A percentile compares a stretch with the other conserved stretches of the same genome.
Conservation (phyloP, 2,329 filamentous ascomycete species). For the Alternaria panax region DNA sequence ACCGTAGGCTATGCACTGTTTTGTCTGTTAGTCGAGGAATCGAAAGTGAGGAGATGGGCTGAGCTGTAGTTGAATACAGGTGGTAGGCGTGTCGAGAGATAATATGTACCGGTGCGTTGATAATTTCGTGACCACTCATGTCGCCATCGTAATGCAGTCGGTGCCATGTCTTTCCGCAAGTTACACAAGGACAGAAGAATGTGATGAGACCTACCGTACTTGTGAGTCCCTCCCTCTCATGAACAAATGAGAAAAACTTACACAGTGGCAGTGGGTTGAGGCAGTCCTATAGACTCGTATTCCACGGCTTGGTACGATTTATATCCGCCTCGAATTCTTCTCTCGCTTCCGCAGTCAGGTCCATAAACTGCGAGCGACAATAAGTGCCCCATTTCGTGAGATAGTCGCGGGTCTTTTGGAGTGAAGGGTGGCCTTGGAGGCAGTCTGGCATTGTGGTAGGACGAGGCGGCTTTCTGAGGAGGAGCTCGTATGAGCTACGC, state of each 20-base stretch:
- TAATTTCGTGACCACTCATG: background rate
- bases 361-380: background rate
- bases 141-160: slow-evolving; percentile 1
- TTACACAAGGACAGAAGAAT: slow-evolving; percentile 4
- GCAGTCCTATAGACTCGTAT: slow-evolving; percentile 6
- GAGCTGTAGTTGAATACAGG: background rate
- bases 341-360: background rate
- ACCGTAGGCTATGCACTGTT: background rate
- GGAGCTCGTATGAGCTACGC: background rate
- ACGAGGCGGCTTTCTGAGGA: background rate
- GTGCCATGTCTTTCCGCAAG: slow-evolving; percentile 9
- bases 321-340: background rate
- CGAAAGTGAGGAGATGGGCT: background rate
- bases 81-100: background rate
- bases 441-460: background rate
- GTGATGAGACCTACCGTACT: background rate
- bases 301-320: slow-evolving; percentile 3
- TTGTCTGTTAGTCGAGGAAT: background rate
- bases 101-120: background rate
- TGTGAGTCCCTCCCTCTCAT: background rate
- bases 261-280: slow-evolving; percentile 3
- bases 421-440: background rate
- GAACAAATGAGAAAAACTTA: background rate
- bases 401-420: background rate
- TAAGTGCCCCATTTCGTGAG: background rate